Evolutionary conservation across 805 yeast genomes (phyloP).

Genomic region (Kregervanrija delftensis): DNA sequence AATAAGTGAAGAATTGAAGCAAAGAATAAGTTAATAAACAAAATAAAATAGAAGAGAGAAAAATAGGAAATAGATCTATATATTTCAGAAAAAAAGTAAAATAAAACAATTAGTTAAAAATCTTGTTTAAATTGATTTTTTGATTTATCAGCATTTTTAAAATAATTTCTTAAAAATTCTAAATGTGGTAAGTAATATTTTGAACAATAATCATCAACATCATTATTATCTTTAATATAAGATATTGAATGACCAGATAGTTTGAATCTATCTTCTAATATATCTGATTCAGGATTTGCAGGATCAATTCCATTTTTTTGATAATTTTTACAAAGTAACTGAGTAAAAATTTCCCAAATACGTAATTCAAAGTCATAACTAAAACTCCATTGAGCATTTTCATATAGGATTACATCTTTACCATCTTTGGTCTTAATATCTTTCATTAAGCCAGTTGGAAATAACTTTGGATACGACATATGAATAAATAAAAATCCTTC

Average conservation of each 20-base stretch:
- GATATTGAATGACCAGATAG: constrained; percentile 22
- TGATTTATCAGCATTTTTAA: constrained; percentile 2
- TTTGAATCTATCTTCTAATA: constrained; percentile 7
- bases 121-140: no score
- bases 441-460: constrained; percentile 20
- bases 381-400: constrained; percentile 17
- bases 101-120: no score
- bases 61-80: no score
- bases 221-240: constrained; percentile 20
- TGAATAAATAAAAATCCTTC: constrained; percentile 42
- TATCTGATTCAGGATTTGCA: constrained; percentile 13
- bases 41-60: no score
- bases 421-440: constrained; percentile 5
- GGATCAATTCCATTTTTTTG: background rate
- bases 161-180: constrained; percentile 21
- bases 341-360: constrained; percentile 33
- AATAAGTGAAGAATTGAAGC: background rate
- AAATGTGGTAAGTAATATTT: constrained; percentile 30
- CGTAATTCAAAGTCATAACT: constrained; percentile 33
- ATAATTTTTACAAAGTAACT: constrained; percentile 26
- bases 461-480: constrained; percentile 50
- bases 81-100: no score
- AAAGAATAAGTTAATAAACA: background rate
- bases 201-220: constrained; percentile 25
- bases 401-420: constrained; percentile 29